Percentiles rank a stretch among this genome's conserved stretches.
Evolutionary conservation across 208 protist species (phyloP).

Genomic region (Angomonas deanei): DNA sequence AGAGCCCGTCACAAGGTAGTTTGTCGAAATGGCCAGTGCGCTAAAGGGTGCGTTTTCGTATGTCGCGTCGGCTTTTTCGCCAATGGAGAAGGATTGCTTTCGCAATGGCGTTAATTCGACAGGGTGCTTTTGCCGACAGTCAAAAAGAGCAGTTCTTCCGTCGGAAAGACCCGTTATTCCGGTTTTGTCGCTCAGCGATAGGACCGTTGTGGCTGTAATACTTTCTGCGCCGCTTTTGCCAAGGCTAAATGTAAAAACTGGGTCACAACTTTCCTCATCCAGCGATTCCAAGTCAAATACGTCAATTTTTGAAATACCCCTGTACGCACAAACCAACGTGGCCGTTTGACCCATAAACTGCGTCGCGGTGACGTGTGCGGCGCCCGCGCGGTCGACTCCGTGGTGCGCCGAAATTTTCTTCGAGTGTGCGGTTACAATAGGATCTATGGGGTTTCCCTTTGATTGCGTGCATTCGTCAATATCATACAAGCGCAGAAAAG

Average conservation of each 20-base stretch:
- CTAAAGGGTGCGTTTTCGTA: not conserved
- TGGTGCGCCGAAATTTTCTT: no score
- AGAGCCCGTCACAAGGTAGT: not conserved
- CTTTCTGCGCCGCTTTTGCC: no score
- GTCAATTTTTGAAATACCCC: constrained; percentile 29
- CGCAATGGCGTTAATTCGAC: constrained; percentile 11
- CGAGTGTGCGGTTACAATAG: no score
- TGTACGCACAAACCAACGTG: constrained; percentile 34
- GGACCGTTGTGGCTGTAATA: constrained; percentile 27
- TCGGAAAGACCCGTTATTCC: constrained; percentile 41
- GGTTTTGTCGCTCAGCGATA: constrained; percentile 22
- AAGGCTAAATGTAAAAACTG: constrained; percentile 44
- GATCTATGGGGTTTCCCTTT: no score
- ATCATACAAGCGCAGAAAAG: no score
- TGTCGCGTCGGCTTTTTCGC: not conserved
- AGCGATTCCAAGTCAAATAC: constrained; percentile 78
- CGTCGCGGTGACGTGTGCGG: constrained; percentile 32
- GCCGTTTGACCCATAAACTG: constrained; percentile 55
- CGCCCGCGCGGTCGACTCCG: no score
- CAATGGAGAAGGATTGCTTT: not conserved
- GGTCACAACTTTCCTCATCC: constrained; percentile 48
- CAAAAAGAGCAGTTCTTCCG: constrained; percentile 35
- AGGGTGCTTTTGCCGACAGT: constrained; percentile 17
- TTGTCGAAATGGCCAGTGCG: not conserved
- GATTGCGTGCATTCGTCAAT: no score